A percentile compares a stretch with the other conserved stretches of the same genome.
phyloP scores from a whole-genome alignment of 1,284 basidiomycete genomes.

The Tremellales sp. region DNA sequence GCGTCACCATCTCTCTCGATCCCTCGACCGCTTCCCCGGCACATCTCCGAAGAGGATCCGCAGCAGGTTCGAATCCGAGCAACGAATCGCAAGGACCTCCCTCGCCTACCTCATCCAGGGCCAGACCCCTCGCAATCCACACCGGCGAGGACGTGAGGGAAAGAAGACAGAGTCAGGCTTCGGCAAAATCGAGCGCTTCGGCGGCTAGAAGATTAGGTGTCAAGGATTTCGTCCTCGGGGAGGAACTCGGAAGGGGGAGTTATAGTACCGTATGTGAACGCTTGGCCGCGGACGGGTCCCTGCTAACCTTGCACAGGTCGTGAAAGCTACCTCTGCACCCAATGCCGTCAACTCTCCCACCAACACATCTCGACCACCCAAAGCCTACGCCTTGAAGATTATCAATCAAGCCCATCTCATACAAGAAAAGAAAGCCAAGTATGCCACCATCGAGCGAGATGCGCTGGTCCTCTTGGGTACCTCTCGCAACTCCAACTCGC shows the following conservation, averaged over 20 bases:
- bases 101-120: conserved; percentile 11
- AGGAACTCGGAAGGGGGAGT: conserved; percentile 47
- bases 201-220: conserved; percentile 21
- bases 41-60: too few relatives aligned
- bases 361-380: conserved; percentile 19
- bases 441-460: conserved; percentile 54
- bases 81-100: conserved; percentile 16
- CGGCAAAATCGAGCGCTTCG: conserved; percentile 18
- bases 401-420: conserved; percentile 52
- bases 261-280: conserved; percentile 44
- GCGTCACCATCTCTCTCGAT: conserved; percentile 12
- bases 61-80: conserved; percentile 15
- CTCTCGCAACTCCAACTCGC: conserved; percentile 36
- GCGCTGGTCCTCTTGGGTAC: conserved; percentile 51
- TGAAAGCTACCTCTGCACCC: conserved; percentile 20
- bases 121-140: conserved; percentile 1
- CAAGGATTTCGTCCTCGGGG: conserved; percentile 44
- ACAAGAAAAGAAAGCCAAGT: conserved; percentile 54
- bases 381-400: conserved; percentile 53
- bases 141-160: too few relatives aligned
- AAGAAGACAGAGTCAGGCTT: conserved; percentile 34
- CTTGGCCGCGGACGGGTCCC: background rate
- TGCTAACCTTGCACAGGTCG: conserved; percentile 17
- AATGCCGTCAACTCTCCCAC: conserved; percentile 17
- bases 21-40: background rate